Evolutionary conservation across 1,139 yeast genomes (phyloP).

Genomic region (Yamadazyma buinensis): DNA sequence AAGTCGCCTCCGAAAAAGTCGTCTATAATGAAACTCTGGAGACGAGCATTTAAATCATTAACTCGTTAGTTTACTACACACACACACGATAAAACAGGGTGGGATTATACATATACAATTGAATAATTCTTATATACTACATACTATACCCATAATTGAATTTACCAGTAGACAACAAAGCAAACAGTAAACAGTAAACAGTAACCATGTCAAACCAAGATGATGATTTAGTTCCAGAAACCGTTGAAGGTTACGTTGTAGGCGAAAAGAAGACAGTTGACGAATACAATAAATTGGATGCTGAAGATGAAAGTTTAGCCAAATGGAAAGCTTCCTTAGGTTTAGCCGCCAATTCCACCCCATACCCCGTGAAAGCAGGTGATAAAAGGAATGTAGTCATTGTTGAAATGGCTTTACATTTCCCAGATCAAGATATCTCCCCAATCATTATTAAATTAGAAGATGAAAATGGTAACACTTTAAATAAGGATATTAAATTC

Average conservation of each 20-base stretch:
- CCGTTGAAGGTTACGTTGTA: conserved; percentile 67
- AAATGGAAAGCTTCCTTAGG: conserved; percentile 95
- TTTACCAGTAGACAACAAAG: no score
- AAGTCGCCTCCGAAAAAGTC: no score
- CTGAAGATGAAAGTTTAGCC: conserved; percentile 85
- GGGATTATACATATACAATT: no score
- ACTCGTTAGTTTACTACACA: no score
- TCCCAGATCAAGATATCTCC: conserved; percentile 50
- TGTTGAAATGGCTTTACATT: conserved; percentile 67
- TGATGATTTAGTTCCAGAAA: conserved; percentile 64
- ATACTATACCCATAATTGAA: no score
- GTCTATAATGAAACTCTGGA: no score
- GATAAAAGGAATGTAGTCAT: conserved; percentile 79
- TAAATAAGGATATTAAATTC: conserved; percentile 54
- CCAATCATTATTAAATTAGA: conserved; percentile 68
- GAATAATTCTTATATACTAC: no score
- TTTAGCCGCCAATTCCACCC: conserved; percentile 48
- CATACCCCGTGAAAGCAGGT: conserved; percentile 64
- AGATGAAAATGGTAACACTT: conserved; percentile 46
- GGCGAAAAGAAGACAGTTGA: conserved; percentile 82
- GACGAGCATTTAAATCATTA: no score
- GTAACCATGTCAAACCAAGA: conserved; percentile 19
- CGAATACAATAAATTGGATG: conserved; percentile 81
- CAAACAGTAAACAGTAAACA: no score
- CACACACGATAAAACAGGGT: no score